Percentiles rank a stretch among this genome's conserved stretches.
phyloP scores from a whole-genome alignment of 805 yeast species.

The Maudiozyma serrabonitensis region DNA sequence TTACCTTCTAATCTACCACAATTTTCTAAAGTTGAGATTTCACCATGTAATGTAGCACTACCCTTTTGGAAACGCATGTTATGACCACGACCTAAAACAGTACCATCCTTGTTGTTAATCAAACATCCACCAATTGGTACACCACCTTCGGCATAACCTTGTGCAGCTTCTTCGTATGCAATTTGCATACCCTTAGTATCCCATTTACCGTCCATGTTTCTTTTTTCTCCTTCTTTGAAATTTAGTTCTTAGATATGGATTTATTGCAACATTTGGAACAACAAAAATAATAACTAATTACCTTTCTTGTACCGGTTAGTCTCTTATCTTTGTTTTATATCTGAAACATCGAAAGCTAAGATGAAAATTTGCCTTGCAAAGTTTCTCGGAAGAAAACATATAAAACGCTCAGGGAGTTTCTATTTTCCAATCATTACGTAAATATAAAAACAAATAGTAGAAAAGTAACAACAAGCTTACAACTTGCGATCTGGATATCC shows the following conservation, averaged over 20 bases:
- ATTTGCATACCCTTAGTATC: slow-evolving; percentile 57
- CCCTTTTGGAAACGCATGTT: slow-evolving; percentile 80
- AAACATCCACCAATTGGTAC: slow-evolving; percentile 58
- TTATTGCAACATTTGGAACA: not conserved
- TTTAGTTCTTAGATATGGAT: too few relatives aligned
- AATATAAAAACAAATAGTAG: too few relatives aligned
- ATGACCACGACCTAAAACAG: slow-evolving; percentile 79
- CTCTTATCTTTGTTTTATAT: too few relatives aligned
- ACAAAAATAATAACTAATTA: not conserved
- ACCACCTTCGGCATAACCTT: slow-evolving; percentile 75
- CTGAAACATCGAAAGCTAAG: too few relatives aligned
- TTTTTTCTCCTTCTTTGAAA: not conserved
- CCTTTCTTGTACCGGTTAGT: too few relatives aligned
- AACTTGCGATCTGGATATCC: too few relatives aligned
- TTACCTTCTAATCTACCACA: slow-evolving; percentile 83
- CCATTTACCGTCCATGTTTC: slow-evolving; percentile 34
- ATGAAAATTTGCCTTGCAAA: too few relatives aligned
- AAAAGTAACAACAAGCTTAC: too few relatives aligned
- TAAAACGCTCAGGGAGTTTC: too few relatives aligned
- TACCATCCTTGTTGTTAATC: slow-evolving; percentile 51
- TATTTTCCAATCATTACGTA: too few relatives aligned
- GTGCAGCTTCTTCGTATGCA: slow-evolving; percentile 63
- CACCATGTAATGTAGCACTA: slow-evolving; percentile 85
- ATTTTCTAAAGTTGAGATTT: slow-evolving; percentile 77
- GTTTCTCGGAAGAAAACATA: too few relatives aligned